Base-by-base conservation (phyloP, 805 yeast genomes). In the Sungouiella blattae region DNA sequence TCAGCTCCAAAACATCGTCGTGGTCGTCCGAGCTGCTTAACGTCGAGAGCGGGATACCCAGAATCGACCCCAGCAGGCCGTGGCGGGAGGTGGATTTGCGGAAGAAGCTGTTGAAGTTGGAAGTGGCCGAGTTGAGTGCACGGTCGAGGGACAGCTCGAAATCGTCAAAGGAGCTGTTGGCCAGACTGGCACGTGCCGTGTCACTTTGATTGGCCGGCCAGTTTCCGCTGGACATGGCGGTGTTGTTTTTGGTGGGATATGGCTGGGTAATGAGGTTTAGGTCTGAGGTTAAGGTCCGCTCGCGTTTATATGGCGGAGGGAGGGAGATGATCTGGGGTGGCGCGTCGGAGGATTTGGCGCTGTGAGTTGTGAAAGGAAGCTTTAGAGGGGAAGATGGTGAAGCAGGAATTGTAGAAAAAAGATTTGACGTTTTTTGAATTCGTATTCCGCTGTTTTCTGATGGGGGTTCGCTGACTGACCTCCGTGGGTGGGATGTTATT, bases 71-170 rank as follows among this genome's bases (percentile, higher is more conserved):
- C 35, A 39, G 44, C 15, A 53, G 45, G 15, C 53, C 55, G 28
- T 57, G 57, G 37, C 64, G 52, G 50, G 41, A 53, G 47, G 36
- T 55, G 49, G 41, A 57, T 41, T 41, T 46, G 50, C 62, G 36
- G 31, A 53, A 56, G 24, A 60, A 48, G 60, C 68, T 45, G 66
- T 68, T 55, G 23, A 28, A 28, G 5, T 22, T 18, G 24, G 33
- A 18, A 60, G 78, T 49, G 45, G 65, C 67, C 50, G 58, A 62
- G 40, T 77, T 77, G 44, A 83, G 61, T 1, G 87, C 91, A 31
- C 77, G 77, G 48, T 80, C 84, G 39, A 80, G 63, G 8, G 83
- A 77, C 43, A 67, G 70, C 52, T 82, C 87, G 51, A 83, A 75
- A 44, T 75, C 73, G 46, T 82, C 87, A 48, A 80, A 69, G 9